Percentiles rank a stretch among this genome's conserved stretches.
Conservation (phyloP, 495 filamentous ascomycete genomes). For the Penicillium tannophilum region DNA sequence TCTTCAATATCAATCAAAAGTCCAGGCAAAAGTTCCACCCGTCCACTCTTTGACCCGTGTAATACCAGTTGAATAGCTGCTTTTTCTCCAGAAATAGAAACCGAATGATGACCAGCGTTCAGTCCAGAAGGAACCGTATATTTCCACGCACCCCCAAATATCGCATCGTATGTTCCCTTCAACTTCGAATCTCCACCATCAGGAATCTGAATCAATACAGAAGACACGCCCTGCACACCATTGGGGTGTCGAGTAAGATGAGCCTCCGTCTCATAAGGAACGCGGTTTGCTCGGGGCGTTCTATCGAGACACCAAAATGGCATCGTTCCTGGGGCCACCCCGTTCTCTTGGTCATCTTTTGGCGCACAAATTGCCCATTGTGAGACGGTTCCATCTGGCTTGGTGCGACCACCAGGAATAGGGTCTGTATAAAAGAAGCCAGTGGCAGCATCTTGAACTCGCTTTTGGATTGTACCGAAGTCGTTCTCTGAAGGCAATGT, state of each 20-base stretch:
- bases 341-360: not conserved
- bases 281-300: conserved; percentile 21
- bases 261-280: conserved; percentile 20
- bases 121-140: conserved; percentile 22
- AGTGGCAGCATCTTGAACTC: conserved; percentile 5
- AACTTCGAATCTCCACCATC: not conserved
- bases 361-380: conserved; percentile 20
- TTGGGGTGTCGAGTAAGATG: conserved; percentile 17
- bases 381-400: conserved; percentile 18
- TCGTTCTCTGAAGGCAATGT: conserved; percentile 20
- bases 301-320: conserved; percentile 28
- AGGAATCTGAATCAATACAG: conserved; percentile 14
- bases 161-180: conserved; percentile 15
- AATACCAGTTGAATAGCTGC: conserved; percentile 14
- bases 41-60: conserved; percentile 12
- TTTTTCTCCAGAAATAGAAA: conserved; percentile 14
- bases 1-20: conserved; percentile 17
- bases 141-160: conserved; percentile 10
- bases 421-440: conserved; percentile 14
- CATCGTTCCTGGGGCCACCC: conserved; percentile 9
- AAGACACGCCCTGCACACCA: conserved; percentile 18
- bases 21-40: conserved; percentile 20
- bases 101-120: not conserved
- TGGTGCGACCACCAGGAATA: conserved; percentile 15
- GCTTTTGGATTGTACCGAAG: conserved; percentile 12